These are phyloP conservation scores for Wickerhamomyces sp. DNA, from an alignment of 1,139 yeast genomes.

Conservation along the genomic window DNA sequence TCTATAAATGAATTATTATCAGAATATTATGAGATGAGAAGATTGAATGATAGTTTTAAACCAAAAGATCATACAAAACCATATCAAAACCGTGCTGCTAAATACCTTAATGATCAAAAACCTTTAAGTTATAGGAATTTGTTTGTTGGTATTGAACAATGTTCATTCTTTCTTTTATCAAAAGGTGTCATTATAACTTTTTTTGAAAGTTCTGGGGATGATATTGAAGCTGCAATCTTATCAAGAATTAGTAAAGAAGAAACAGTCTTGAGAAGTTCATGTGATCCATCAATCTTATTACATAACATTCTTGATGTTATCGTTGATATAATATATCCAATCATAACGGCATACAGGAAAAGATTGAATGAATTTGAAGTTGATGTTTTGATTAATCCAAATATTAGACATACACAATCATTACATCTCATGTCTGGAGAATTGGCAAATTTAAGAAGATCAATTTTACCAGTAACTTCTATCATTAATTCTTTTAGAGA, in stretches of 20 bases:
- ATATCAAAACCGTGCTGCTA: slow-evolving; percentile 22
- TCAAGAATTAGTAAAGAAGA: slow-evolving; percentile 38
- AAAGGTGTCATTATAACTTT: slow-evolving; percentile 45
- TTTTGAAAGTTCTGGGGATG: slow-evolving; percentile 48
- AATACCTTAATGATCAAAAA: slow-evolving; percentile 37
- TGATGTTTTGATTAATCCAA: slow-evolving; percentile 45
- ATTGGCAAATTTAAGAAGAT: slow-evolving; percentile 38
- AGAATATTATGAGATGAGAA: slow-evolving; percentile 22
- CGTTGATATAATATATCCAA: slow-evolving; percentile 54
- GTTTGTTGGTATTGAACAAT: slow-evolving; percentile 51
- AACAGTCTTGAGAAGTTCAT: slow-evolving; percentile 42
- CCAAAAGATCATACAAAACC: slow-evolving; percentile 26
- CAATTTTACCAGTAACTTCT: slow-evolving; percentile 40
- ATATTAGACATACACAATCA: slow-evolving; percentile 43
- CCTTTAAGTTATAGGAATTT: slow-evolving; percentile 39
- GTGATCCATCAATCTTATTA: slow-evolving; percentile 44
- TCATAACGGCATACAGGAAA: slow-evolving; percentile 51
- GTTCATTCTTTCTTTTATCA: slow-evolving; percentile 40
- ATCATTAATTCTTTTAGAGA: slow-evolving; percentile 40
- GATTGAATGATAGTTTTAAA: slow-evolving; percentile 25
- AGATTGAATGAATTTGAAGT: slow-evolving; percentile 42
- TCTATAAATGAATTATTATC: slow-evolving; percentile 22
- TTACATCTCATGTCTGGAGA: slow-evolving; percentile 49
- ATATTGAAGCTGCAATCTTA: slow-evolving; percentile 44
- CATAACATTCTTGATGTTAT: slow-evolving; percentile 50